Evolutionary conservation across 495 filamentous ascomycete species (phyloP).

Genomic region (Xylaria longipes): DNA sequence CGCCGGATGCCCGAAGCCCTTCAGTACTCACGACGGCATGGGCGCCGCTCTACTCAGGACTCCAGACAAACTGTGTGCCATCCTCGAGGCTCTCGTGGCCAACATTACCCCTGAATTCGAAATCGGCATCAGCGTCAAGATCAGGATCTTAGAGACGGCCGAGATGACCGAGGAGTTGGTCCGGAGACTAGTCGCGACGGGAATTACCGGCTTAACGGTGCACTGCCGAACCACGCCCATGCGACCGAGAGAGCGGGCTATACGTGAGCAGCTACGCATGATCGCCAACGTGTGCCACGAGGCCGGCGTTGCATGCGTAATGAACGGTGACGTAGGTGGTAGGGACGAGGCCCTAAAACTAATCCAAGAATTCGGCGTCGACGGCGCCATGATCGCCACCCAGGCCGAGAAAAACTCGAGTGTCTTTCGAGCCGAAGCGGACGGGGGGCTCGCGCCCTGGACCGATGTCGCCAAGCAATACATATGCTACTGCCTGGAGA

Average conservation of each 20-base stretch:
- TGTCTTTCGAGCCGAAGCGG: constrained; percentile 70
- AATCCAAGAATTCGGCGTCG: constrained; percentile 76
- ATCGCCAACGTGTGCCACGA: constrained; percentile 76
- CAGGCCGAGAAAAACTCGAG: constrained; percentile 88
- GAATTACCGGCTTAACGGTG: constrained; percentile 89
- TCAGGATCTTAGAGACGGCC: constrained; percentile 80
- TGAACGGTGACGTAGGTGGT: constrained; percentile 89
- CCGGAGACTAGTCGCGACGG: constrained; percentile 74
- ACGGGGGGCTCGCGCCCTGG: constrained; percentile 75
- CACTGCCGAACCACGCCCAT: constrained; percentile 97
- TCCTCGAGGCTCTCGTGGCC: constrained; percentile 79
- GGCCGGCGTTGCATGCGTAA: constrained; percentile 84
- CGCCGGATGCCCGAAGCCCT: constrained; percentile 96
- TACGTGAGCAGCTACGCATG: constrained; percentile 84
- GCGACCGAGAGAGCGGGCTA: constrained; percentile 86
- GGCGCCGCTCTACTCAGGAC: constrained; percentile 85
- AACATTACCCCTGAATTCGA: constrained; percentile 76
- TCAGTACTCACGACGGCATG: constrained; percentile 91
- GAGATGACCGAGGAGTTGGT: constrained; percentile 78
- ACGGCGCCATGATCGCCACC: constrained; percentile 97
- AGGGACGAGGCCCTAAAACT: constrained; percentile 71
- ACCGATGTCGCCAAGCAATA: constrained; percentile 76
- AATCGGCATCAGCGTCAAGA: constrained; percentile 95
- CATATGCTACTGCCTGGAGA: constrained; percentile 69
- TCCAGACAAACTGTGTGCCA: constrained; percentile 81